Evolutionary conservation across 1,284 basidiomycete species (phyloP), one percentile per base, ranked within the genome.

Genomic region (Irpex sp.): DNA sequence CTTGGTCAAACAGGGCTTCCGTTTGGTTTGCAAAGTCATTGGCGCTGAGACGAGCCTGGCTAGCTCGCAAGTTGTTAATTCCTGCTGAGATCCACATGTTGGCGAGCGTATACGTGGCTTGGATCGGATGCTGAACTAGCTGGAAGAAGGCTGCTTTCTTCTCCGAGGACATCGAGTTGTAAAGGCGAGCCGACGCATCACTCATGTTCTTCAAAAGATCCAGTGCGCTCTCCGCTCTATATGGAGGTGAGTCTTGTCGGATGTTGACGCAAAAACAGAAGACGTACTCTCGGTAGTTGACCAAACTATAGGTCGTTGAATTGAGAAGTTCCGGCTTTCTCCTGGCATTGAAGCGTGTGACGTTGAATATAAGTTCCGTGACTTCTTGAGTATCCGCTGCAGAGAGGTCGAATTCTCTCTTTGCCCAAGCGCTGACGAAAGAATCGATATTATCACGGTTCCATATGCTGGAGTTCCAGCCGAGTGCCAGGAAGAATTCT

Each of bases 291-390:
- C 87, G 76, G 71, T 90, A 89, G 71, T 87, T 83, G 54, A 79
- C 78, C 58, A 90, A 69, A 65, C 84, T 87, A 75, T 79, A 92
- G 0, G 84, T 87, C 1, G 86, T 86, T 1, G 79, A 67, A 69
- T 87, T 87, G 63, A 88, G 69, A 35, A 90, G 72, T 75, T 92
- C 89, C 0, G 87, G 87, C 73, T 90, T 91, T 63, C 85, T 76
- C 33, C 87, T 76, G 0, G 83, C 77, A 67, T 89, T 89, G 73
- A 82, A 84, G 49, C 81, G 77, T 9, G 87, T 88, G 61, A 89
- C 75, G 65, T 86, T 87, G 0, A 74, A 79, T 4, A 90, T 77
- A 58, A 91, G 81, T 13, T 77, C 74, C 0, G 81, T 77, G 2
- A 89, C 78, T 6, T 77, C 77, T 0, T 66, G 68, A 0, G 83